These are phyloP conservation scores for Knoxdaviesia proteae DNA, from an alignment of 2,329 filamentous ascomycete genomes.

Conservation along the genomic window DNA sequence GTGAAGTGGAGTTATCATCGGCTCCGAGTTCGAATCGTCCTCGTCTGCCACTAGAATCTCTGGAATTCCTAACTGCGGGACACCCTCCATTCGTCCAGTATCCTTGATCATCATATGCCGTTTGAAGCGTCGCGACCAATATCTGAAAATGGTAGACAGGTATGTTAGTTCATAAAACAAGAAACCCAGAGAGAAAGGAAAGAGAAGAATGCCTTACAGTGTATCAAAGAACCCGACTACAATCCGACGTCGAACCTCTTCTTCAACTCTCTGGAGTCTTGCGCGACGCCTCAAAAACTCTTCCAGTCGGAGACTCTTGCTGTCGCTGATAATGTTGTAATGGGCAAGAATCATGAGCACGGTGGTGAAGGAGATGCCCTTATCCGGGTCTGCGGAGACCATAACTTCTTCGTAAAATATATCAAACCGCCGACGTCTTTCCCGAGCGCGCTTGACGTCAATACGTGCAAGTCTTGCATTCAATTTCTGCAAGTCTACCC, in stretches of 20 bases:
- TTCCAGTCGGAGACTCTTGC: constrained; percentile 83
- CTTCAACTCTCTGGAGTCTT: constrained; percentile 79
- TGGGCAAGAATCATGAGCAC: constrained; percentile 92
- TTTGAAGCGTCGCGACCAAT: constrained; percentile 70
- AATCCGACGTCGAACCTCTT: constrained; percentile 74
- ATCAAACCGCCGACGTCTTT: constrained; percentile 62
- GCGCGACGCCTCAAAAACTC: constrained; percentile 84
- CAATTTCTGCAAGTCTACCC: constrained; percentile 27
- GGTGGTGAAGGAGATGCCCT: constrained; percentile 77
- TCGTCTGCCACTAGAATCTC: constrained; percentile 82
- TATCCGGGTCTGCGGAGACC: constrained; percentile 74
- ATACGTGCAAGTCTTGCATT: constrained; percentile 53
- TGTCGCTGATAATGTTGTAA: constrained; percentile 97
- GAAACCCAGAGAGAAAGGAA: no score
- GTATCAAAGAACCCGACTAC: constrained; percentile 95
- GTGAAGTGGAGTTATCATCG: no score
- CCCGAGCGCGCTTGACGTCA: constrained; percentile 53
- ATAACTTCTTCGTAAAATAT: constrained; percentile 95
- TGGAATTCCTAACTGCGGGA: constrained; percentile 67
- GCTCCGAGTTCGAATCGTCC: constrained; percentile 16
- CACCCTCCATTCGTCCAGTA: constrained; percentile 51
- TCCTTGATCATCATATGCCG: constrained; percentile 52
- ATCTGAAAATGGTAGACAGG: constrained; percentile 18
- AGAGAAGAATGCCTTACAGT: constrained; percentile 26
- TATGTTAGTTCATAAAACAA: not conserved